Conservation (phyloP, 2,329 filamentous ascomycete species). For the Beauveria caledonica region DNA sequence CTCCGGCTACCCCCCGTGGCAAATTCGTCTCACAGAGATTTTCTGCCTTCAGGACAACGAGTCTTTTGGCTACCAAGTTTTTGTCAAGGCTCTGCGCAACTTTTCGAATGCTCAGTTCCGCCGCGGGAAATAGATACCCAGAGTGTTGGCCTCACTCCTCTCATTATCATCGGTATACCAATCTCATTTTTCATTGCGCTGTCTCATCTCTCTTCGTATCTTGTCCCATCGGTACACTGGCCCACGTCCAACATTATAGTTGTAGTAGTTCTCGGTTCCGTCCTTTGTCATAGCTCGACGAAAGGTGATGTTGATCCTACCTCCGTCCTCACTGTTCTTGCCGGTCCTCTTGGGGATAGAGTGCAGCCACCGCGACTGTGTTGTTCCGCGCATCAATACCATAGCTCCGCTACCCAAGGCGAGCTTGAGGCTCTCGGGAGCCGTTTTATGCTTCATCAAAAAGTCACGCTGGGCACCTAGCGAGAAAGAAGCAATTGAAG, state of each 20-base stretch:
- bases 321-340: slow-evolving; percentile 52
- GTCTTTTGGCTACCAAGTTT: slow-evolving; percentile 88
- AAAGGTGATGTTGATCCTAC: slow-evolving; percentile 72
- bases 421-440: slow-evolving; percentile 34
- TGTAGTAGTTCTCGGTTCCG: slow-evolving; percentile 76
- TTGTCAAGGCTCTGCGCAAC: slow-evolving; percentile 73
- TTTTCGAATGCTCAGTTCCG: slow-evolving; percentile 86
- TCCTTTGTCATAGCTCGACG: slow-evolving; percentile 60
- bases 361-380: slow-evolving; percentile 71
- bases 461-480: slow-evolving; percentile 68
- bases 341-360: slow-evolving; percentile 68
- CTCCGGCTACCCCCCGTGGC: slow-evolving; percentile 93
- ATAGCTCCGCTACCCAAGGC: slow-evolving; percentile 62
- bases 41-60: slow-evolving; percentile 71
- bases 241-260: slow-evolving; percentile 70
- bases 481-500: slow-evolving; percentile 67
- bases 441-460: slow-evolving; percentile 69
- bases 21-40: slow-evolving; percentile 89
- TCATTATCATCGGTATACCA: not conserved
- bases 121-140: slow-evolving; percentile 51
- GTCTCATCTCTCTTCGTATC: slow-evolving; percentile 39
- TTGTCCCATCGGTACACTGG: slow-evolving; percentile 61
- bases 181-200: slow-evolving; percentile 22
- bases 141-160: slow-evolving; percentile 8
- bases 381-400: slow-evolving; percentile 67